Evolutionary conservation across 2,329 filamentous ascomycete species (phyloP), one percentile per base, ranked within the genome.

Genomic region (Neonectria faginata): DNA sequence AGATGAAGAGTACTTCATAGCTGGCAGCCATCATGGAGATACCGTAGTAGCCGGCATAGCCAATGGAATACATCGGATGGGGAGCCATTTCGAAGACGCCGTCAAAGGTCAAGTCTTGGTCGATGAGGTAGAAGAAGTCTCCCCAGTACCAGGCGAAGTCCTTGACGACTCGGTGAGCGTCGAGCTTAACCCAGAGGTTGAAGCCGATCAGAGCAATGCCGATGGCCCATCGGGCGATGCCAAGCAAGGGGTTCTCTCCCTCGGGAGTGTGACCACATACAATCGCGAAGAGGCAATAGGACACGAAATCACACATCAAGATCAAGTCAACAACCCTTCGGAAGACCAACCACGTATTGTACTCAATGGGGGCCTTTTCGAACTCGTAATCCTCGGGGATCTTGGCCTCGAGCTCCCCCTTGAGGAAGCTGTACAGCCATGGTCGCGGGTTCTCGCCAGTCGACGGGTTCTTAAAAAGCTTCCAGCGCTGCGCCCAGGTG

Each of bases 101-200:
- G 77, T 99, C 96, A 79, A 99, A 99, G 54, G 94, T 98, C 78
- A 99, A 85, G 76, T 97, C 93, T 81, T 98, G 94, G 80, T 99
- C 96, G 78, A 99, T 93, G 75, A 99, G 90, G 81, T 94, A 99
- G 85, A 98, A 99, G 82, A 98, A 98, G 80, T 99, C 96, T 66
- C 96, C 96, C 96, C 96, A 99, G 81, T 98, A 99, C 96, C 96
- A 99, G 29, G 96, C 96, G 82, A 94, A 99, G 80, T 99, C 96
- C 80, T 98, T 98, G 76, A 99, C 96, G 54, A 99, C 96, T 66
- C 96, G 88, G 79, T 99, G 96, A 20, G 96, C 96, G 80, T 99
- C 96, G 67, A 99, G 86, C 82, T 99, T 99, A 68, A 99, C 96
- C 94, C 96, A 98, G 22, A 98, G 86, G 79, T 98, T 99, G 86